Base-by-base conservation (phyloP, 345 rosid species). In the Combretum micranthum region DNA sequence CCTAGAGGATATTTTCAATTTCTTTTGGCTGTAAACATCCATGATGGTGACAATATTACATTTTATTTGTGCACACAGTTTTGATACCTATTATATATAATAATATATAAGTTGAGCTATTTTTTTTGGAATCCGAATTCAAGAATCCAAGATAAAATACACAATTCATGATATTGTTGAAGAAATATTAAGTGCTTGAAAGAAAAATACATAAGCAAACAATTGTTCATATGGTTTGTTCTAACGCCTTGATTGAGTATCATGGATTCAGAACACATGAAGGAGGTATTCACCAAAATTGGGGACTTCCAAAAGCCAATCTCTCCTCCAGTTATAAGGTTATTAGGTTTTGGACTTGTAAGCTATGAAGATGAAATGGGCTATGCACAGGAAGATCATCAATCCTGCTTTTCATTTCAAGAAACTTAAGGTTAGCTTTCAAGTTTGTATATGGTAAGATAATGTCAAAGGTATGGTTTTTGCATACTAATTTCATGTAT, bases 291-390 rank as follows among this genome's bases (percentile, higher is more conserved):
- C 17, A 57, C 62, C 18, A 85, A 61, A 23, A 42, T 59, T 4
- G 67, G 65, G 3, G 78, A 65, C 37, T 85, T 75, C 45, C 69
- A 42, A 20, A 80, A 72, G 47, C 70, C 73, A 0, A 54, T 53
- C 12, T 25, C 67, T 14, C 68, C 61, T 47, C 80, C 80, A 16
- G 62, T 80, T 11, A 44, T 3, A 0, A 74, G 26, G 64, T 59
- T 74, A 45, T 59, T 82, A 1, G 65, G 43, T 7, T 49, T 46
- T 4, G 86, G 88, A 21, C 65, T 85, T 0, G 64, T 53, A 0
- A 25, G n/a, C 23, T 73, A 72, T 44, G 77, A 78, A 19, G 88
- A 77, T 10, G 77, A 80, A 85, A 66, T 85, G 92, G 92, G 67
- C 59, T 7, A 75, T 47, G 62, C 82, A 69, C 47, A 62, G 84